Evolutionary conservation across 2,329 filamentous ascomycete species (phyloP).

Genomic region (Aspergillus transmontanensis): DNA sequence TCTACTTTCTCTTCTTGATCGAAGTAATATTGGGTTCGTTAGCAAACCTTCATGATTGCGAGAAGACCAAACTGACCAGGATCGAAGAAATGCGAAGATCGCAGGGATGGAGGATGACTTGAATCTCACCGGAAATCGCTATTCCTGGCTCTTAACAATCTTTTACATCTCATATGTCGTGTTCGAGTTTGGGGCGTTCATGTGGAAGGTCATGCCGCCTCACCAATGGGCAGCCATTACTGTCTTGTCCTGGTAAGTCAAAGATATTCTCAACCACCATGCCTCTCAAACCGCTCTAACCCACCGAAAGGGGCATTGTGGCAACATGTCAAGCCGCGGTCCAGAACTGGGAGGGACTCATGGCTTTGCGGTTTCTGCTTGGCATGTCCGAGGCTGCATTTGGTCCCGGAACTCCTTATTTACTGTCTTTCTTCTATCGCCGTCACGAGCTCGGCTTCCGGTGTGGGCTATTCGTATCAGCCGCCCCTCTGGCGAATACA

Average conservation of each 20-base stretch:
- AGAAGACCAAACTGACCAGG: constrained; percentile 11
- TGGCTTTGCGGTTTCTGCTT: constrained; percentile 53
- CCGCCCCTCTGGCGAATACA: constrained; percentile 72
- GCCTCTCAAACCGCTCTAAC: constrained; percentile 18
- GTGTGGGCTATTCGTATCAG: constrained; percentile 57
- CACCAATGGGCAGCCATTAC: constrained; percentile 48
- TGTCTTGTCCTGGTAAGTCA: constrained; percentile 45
- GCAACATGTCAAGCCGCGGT: constrained; percentile 51
- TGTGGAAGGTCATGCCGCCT: constrained; percentile 49
- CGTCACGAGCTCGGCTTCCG: constrained; percentile 59
- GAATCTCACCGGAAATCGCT: constrained; percentile 48
- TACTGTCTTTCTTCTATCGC: constrained; percentile 62
- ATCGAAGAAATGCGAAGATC: constrained; percentile 54
- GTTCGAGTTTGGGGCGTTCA: constrained; percentile 45
- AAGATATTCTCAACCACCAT: constrained; percentile 1
- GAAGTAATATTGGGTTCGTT: constrained; percentile 53
- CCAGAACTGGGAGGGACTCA: constrained; percentile 49
- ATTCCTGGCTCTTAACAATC: constrained; percentile 55
- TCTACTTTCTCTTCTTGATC: constrained; percentile 51
- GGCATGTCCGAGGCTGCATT: constrained; percentile 51
- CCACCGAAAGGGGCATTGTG: constrained; percentile 44
- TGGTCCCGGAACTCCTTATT: constrained; percentile 50
- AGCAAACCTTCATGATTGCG: too few species aligned
- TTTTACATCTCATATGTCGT: constrained; percentile 56
- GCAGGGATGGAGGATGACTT: constrained; percentile 57